Conservation (phyloP, 352 stramenopile species). For the Phytophthora pisi region DNA sequence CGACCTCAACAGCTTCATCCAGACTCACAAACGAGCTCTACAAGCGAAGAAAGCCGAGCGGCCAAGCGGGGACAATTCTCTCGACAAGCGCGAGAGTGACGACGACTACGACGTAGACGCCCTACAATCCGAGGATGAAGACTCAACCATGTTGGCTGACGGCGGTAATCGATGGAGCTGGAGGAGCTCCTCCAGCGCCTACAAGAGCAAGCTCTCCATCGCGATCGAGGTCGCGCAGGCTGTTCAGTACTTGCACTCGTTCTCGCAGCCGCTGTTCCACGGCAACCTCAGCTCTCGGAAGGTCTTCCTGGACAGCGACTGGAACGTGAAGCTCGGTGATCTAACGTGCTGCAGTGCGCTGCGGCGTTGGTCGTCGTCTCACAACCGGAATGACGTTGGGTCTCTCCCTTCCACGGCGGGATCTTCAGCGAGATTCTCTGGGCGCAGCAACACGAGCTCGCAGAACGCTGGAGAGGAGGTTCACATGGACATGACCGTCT, state of each 20-base stretch:
- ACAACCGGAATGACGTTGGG: constrained; percentile 14
- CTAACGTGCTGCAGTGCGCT: constrained; percentile 50
- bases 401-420: constrained; percentile 5
- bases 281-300: constrained; percentile 53
- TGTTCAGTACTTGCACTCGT: constrained; percentile 56
- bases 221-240: constrained; percentile 45
- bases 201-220: constrained; percentile 51
- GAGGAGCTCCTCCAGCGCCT: constrained; percentile 22
- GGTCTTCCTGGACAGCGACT: constrained; percentile 45
- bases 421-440: constrained; percentile 8
- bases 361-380: constrained; percentile 41
- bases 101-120: constrained; percentile 14
- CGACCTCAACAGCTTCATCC: constrained; percentile 47
- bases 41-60: constrained; percentile 10
- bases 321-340: constrained; percentile 51
- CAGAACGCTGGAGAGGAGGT: constrained; percentile 28
- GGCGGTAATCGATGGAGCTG: constrained; percentile 32
- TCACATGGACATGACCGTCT: constrained; percentile 58
- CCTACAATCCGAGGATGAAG: constrained; percentile 7
- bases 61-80: background rate
- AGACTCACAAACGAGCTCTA: constrained; percentile 31
- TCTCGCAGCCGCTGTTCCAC: constrained; percentile 44
- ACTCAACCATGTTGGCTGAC: background rate
- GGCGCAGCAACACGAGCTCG: constrained; percentile 23
- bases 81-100: constrained; percentile 5